A percentile compares a stretch with the other conserved stretches of the same genome.
Conservation (phyloP, 2,329 filamentous ascomycete genomes). For the Arachnomyces sp. region DNA sequence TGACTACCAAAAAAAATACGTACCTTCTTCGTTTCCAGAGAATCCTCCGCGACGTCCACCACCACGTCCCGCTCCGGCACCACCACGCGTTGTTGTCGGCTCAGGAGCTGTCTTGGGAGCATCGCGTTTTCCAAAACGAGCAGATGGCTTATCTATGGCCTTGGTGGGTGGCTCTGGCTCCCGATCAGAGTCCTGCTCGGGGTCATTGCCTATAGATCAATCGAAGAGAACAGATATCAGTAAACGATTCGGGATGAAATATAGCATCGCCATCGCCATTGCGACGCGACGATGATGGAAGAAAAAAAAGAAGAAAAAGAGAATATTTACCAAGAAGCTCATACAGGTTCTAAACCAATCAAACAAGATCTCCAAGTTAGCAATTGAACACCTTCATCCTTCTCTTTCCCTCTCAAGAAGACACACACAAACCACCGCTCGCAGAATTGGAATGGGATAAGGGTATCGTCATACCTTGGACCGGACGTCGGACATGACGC, state of each 20-base stretch:
- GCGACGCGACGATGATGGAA: slow-evolving; percentile 6
- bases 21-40: slow-evolving; percentile 80
- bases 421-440: slow-evolving; percentile 1
- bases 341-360: slow-evolving; percentile 70
- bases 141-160: slow-evolving; percentile 74
- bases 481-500: slow-evolving; percentile 46
- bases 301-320: slow-evolving; percentile 12
- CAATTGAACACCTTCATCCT: slow-evolving; percentile 9
- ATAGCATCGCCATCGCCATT: not conserved
- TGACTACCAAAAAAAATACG: slow-evolving; percentile 41
- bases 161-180: slow-evolving; percentile 70
- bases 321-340: slow-evolving; percentile 80
- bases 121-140: slow-evolving; percentile 79
- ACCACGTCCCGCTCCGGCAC: slow-evolving; percentile 15
- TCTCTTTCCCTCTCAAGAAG: slow-evolving; percentile 2
- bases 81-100: slow-evolving; percentile 20
- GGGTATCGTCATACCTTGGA: slow-evolving; percentile 37
- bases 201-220: slow-evolving; percentile 53
- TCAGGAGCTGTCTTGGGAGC: slow-evolving; percentile 63
- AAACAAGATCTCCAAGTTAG: slow-evolving; percentile 17
- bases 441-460: not conserved
- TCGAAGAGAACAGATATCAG: slow-evolving; percentile 16
- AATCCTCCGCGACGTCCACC: slow-evolving; percentile 43
- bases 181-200: slow-evolving; percentile 64
- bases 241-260: slow-evolving; percentile 12